phyloP scores from a whole-genome alignment of 2,329 filamentous ascomycete genomes.

The Cladosporium sp. region DNA sequence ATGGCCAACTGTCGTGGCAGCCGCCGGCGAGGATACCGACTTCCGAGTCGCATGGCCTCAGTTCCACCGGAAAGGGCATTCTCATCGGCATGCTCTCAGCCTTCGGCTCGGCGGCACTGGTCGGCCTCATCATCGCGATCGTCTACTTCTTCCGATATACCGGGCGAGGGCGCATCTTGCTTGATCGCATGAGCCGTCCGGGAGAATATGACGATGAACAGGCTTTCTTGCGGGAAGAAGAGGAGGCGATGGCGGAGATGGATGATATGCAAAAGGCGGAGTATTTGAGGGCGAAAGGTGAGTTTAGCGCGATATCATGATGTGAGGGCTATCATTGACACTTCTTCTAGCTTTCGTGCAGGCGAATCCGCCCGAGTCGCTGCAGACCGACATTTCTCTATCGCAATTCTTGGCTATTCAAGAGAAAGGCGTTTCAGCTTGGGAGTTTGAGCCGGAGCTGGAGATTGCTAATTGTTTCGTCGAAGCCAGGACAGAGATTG shows the following conservation, averaged over 20 bases:
- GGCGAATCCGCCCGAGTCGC: constrained; percentile 89
- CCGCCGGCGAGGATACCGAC: background rate
- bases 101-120: constrained; percentile 85
- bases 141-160: constrained; percentile 96
- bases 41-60: constrained; percentile 25
- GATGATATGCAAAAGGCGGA: constrained; percentile 88
- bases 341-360: constrained; percentile 75
- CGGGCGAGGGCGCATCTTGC: constrained; percentile 79
- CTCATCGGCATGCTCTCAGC: constrained; percentile 93
- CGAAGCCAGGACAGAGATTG: constrained; percentile 92
- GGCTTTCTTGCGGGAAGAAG: constrained; percentile 89
- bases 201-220: constrained; percentile 98
- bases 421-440: constrained; percentile 98
- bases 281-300: constrained; percentile 94
- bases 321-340: constrained; percentile 28
- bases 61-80: constrained; percentile 66
- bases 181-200: constrained; percentile 88
- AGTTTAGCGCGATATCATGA: constrained; percentile 24
- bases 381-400: constrained; percentile 94
- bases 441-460: constrained; percentile 98
- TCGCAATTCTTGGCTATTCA: constrained; percentile 98
- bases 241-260: constrained; percentile 91
- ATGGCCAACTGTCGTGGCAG: constrained; percentile 10
- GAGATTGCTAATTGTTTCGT: constrained; percentile 99
- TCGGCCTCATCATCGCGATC: constrained; percentile 74